Base-by-base conservation (phyloP, 768 basidiomycete genomes). In the Lactifluus echinatus region DNA sequence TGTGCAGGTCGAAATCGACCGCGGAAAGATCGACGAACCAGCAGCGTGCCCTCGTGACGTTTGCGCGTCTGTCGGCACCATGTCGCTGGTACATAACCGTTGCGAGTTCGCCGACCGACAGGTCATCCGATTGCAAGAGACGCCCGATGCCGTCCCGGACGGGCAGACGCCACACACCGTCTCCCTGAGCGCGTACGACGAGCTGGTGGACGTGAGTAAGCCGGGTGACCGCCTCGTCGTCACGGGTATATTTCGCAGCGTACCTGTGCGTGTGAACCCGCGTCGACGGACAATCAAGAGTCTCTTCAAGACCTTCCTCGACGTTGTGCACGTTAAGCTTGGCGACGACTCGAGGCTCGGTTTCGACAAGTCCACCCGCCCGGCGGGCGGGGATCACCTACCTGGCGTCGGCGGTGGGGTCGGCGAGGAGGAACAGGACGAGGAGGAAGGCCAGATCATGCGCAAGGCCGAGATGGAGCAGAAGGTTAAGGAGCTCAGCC, bases 141-240 rank as follows among this genome's bases (percentile, higher is more conserved):
- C 95, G 0, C 95, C 95, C 0, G 96, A 99, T 66, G 91, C 87
- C 8, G 95, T 99, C 0, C 95, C 95, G 4, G 95, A 97, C 70
- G 96, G 96, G 2, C 95, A 98, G 69, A 98, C 96, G 0, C 96
- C 96, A 0, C 94, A 97, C 64, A 98, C 95, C 0, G 94, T 99
- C 52, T 93, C 91, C 0, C 73, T 98, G 53, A 94, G 93, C 69
- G 90, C 91, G n/a, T 98, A 99, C 67, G 95, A 99, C 67, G 96
- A 99, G 68, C 82, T 99, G 3, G 95, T 98, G 36, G 96, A 98
- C 66, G 79, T 93, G n/a, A 72, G 87, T 40, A 98, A 97, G 70
- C 96, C 96, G 1, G 96, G 96, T 66, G 96, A 98, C 69, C 79
- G 96, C 11, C 76, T 99, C 31, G 73, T 87, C 51, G 84, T 98